A percentile compares a stretch with the other conserved stretches of the same genome.
These are phyloP conservation scores for Prunella vulgaris DNA, from an alignment of 257 asterid genomes.

Conservation along the genomic window DNA sequence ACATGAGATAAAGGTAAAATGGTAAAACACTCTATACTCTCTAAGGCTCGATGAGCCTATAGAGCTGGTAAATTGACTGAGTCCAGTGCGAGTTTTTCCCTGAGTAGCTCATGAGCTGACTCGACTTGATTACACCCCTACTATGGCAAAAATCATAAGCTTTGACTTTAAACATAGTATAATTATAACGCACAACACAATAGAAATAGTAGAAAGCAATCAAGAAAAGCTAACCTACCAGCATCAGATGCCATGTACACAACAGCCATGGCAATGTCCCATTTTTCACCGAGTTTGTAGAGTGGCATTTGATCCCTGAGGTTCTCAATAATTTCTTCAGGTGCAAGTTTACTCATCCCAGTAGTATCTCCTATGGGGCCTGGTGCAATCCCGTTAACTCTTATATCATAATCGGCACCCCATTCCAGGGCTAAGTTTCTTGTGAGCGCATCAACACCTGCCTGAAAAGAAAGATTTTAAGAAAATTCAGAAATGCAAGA, in stretches of 20 bases:
- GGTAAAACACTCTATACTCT: not conserved
- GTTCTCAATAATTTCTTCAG: slow-evolving; percentile 48
- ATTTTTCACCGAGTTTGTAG: slow-evolving; percentile 71
- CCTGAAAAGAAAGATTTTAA: slow-evolving; percentile 35
- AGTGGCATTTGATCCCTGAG: slow-evolving; percentile 46
- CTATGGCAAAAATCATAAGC: not conserved
- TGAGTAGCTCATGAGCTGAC: not conserved
- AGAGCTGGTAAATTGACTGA: not conserved
- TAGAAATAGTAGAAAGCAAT: not conserved
- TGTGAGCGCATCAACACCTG: slow-evolving; percentile 77
- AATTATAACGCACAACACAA: not conserved
- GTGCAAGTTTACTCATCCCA: slow-evolving; percentile 70
- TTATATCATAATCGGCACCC: slow-evolving; percentile 82
- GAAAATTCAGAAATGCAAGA: not conserved
- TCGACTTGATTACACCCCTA: not conserved
- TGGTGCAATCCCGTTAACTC: slow-evolving; percentile 85
- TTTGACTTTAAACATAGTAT: not conserved
- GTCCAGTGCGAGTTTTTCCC: not conserved
- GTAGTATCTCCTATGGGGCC: slow-evolving; percentile 84
- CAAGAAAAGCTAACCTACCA: slow-evolving; percentile 39
- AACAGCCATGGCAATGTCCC: slow-evolving; percentile 96
- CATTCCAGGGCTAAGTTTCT: slow-evolving; percentile 85
- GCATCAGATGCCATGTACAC: slow-evolving; percentile 81
- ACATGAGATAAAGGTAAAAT: not conserved
- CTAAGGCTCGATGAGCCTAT: not conserved